These are phyloP conservation scores for Kokia cookei DNA, from an alignment of 441 rosid genomes.

Conservation along the genomic window DNA sequence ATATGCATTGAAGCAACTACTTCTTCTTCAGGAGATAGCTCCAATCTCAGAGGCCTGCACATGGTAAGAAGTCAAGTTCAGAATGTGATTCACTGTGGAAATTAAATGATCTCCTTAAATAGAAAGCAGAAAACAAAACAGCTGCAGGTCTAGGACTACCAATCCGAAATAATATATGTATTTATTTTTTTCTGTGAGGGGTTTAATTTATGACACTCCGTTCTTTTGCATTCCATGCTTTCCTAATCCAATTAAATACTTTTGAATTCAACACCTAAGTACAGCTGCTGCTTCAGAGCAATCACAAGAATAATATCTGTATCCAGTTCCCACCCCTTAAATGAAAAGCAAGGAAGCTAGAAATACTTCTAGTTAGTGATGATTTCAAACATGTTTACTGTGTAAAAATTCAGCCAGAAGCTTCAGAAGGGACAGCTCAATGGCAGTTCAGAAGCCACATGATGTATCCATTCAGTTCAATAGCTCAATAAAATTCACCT, in stretches of 20 bases:
- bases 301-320: background rate
- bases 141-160: background rate
- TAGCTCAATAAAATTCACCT: background rate
- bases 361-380: background rate
- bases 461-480: background rate
- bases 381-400: background rate
- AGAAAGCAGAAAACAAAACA: background rate
- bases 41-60: slow-evolving; percentile 75
- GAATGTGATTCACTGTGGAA: background rate
- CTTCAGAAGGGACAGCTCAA: background rate
- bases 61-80: slow-evolving; percentile 1
- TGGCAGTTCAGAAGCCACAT: background rate
- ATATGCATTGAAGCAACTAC: slow-evolving; percentile 73
- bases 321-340: background rate
- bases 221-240: background rate
- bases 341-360: background rate
- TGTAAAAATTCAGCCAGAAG: background rate
- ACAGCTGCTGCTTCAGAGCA: background rate
- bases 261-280: background rate
- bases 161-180: background rate
- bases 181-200: too few relatives aligned
- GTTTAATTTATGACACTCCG: background rate
- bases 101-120: slow-evolving; percentile 4
- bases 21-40: slow-evolving; percentile 95
- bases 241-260: background rate